Conservation (phyloP, 1,284 basidiomycete species). For the Trametes polyzona region DNA sequence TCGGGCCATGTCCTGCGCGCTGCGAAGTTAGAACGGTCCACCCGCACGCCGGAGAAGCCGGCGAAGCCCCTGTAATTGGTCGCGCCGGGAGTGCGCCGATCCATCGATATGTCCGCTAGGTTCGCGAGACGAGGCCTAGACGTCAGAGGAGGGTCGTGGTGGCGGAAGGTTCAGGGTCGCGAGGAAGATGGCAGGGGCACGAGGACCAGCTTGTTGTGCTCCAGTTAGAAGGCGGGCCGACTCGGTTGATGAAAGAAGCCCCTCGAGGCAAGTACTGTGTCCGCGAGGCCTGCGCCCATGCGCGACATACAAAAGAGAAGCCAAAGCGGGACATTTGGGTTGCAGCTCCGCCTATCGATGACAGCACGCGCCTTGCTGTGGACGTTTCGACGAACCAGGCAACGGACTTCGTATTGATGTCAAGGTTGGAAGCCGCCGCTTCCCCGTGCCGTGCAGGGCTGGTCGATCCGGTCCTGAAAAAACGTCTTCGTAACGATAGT, state of each 20-base stretch:
- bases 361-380: neutral
- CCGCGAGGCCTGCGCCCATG: neutral
- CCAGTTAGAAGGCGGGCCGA: neutral
- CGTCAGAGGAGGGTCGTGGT: too few species aligned
- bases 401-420: too few species aligned
- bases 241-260: neutral
- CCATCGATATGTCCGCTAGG: too few species aligned
- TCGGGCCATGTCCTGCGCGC: too few species aligned
- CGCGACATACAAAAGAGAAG: neutral
- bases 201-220: neutral
- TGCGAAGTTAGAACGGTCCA: too few species aligned
- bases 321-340: neutral
- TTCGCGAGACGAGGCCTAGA: too few species aligned
- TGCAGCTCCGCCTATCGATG: conserved; percentile 11
- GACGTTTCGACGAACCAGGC: neutral
- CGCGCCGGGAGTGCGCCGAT: neutral
- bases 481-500: too few species aligned
- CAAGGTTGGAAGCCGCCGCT: too few species aligned
- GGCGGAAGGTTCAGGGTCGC: neutral
- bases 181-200: too few species aligned
- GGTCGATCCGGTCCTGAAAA: too few species aligned
- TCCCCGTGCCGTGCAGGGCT: too few species aligned
- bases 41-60: too few species aligned
- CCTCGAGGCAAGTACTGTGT: neutral
- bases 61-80: neutral